Evolutionary conservation across 2,329 filamentous ascomycete genomes (phyloP), one percentile per base, ranked within the genome.

Genomic region (Endothia cerciana): DNA sequence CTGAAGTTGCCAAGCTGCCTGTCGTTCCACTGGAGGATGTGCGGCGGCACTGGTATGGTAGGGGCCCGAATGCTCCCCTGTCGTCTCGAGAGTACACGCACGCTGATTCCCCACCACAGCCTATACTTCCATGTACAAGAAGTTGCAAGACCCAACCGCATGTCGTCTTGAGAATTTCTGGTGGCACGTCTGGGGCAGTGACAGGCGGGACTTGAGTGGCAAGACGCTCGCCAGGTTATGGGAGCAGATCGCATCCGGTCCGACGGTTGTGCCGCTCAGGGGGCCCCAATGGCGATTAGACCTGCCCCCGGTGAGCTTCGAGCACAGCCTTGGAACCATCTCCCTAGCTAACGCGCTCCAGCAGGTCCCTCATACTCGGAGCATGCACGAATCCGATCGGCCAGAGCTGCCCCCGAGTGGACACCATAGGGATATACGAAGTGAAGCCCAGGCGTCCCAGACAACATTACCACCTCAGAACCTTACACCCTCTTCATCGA

Each of bases 181-280:
- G 87, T 89, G 86, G 83, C 86, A 88, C 71, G 85, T 89, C 63
- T 86, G 85, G 81, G 86, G 86, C 41, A 89, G 87, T 70, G 78
- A 87, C 69, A 79, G 83, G 36, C 80, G 83, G 41, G 73, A 80
- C 62, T 77, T 88, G 58, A 83, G 84, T 57, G 87, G 84, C 47
- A 78, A 77, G 41, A 80, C 81, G 15, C 77, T 89, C 56, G 86
- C 87, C 65, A 81, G 75, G 67, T 75, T 88, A 5, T 89, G 85
- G 70, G 78, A 84, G 71, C 78, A 86, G 40, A 87, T 89, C 56
- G 87, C 87, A 0, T 79, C 81, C 56, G 86, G 86, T 10, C 80
- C 84, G 65, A 86, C 84, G 4, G 83, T 85, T 73, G 83, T 87
- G 33, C 85, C 85, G 49, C 75, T 89, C 38, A 80, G 77, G 62